Conservation (phyloP, 2,329 filamentous ascomycete species). For the Penicillium sp. region DNA sequence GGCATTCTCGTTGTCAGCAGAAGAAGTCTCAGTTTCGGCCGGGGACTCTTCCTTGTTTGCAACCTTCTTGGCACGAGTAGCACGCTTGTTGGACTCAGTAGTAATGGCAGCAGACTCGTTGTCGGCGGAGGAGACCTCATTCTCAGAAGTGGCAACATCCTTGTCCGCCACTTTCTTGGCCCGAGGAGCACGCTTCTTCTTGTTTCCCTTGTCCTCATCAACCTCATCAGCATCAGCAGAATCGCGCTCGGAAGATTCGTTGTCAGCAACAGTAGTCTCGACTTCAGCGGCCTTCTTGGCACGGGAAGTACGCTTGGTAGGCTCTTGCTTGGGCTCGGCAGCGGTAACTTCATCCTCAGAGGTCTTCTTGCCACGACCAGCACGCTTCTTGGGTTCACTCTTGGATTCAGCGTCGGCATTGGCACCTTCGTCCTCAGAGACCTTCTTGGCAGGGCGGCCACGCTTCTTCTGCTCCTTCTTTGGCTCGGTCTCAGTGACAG, state of each 20-base stretch:
- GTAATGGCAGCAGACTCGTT: no score
- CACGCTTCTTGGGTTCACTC: background rate
- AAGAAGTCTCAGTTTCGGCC: background rate
- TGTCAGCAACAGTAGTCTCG: background rate
- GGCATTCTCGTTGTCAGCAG: background rate
- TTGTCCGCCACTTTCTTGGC: no score
- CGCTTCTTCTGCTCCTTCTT: background rate
- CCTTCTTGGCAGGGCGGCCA: constrained; percentile 9
- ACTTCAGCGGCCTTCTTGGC: background rate
- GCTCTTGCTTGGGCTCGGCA: background rate
- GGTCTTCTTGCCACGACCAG: background rate
- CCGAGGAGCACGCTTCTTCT: background rate
- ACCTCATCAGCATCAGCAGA: background rate
- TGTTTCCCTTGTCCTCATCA: background rate
- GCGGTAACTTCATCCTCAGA: background rate
- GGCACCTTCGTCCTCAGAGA: background rate
- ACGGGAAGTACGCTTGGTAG: background rate
- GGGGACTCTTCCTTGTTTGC: background rate
- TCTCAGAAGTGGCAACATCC: background rate
- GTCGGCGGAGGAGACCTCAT: background rate
- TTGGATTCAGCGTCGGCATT: background rate
- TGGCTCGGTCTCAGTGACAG: background rate
- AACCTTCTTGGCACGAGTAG: background rate
- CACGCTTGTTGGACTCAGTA: background rate
- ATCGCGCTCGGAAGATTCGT: background rate